These are phyloP conservation scores for Piromyces finnis DNA, from an alignment of 192 early-diverging fungal species.

Conservation along the genomic window DNA sequence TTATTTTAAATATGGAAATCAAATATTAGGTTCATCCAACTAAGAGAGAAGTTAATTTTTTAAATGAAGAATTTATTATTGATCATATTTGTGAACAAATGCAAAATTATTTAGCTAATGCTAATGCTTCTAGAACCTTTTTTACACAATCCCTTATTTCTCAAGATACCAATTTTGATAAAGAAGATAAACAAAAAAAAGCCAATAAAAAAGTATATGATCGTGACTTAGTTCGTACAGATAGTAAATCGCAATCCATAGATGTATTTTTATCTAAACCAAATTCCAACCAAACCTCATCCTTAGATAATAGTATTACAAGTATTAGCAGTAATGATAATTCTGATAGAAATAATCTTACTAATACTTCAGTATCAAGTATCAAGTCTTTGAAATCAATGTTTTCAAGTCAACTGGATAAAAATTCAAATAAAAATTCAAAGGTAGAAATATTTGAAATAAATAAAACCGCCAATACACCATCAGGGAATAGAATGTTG, in stretches of 20 bases:
- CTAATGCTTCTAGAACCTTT: slow-evolving; percentile 58
- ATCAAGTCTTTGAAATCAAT: slow-evolving; percentile 1
- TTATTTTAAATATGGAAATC: no score
- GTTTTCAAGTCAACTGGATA: neutral
- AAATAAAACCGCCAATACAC: neutral
- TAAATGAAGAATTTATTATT: slow-evolving; percentile 76
- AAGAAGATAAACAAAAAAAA: slow-evolving; percentile 2
- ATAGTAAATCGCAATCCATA: slow-evolving; percentile 58
- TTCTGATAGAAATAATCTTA: slow-evolving; percentile 4
- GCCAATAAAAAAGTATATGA: slow-evolving; percentile 16
- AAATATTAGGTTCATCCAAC: slow-evolving; percentile 54
- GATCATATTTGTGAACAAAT: slow-evolving; percentile 47
- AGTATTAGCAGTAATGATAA: slow-evolving; percentile 6
- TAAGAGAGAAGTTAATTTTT: slow-evolving; percentile 76
- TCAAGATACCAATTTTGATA: slow-evolving; percentile 1
- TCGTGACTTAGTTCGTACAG: slow-evolving; percentile 71
- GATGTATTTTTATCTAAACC: slow-evolving; percentile 35
- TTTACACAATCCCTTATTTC: slow-evolving; percentile 13
- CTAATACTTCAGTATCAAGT: neutral
- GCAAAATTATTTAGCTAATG: slow-evolving; percentile 41
- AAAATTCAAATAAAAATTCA: neutral
- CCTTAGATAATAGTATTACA: neutral
- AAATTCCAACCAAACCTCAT: no score
- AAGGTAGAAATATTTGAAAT: neutral
- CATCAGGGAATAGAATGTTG: no score